A percentile compares a stretch with the other conserved stretches of the same genome.
phyloP scores from a whole-genome alignment of 2,329 filamentous ascomycete species.

The Ascochyta lentis region DNA sequence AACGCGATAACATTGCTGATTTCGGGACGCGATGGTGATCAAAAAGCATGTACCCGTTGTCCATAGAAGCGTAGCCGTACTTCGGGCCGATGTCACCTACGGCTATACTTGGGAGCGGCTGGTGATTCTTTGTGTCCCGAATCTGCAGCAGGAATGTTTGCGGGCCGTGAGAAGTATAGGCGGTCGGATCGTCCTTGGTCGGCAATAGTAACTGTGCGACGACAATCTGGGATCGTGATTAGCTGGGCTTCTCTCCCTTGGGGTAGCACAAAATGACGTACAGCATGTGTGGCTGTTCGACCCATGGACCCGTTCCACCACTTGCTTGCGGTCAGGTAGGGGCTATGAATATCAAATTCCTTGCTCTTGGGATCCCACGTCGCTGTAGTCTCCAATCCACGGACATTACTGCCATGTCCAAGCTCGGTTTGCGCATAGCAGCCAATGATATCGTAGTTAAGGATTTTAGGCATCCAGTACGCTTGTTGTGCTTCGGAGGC shows the following conservation, averaged over 20 bases:
- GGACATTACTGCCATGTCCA: constrained; percentile 61
- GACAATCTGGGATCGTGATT: constrained; percentile 50
- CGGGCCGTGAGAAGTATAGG: constrained; percentile 56
- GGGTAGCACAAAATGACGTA: constrained; percentile 26
- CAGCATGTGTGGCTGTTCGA: constrained; percentile 61
- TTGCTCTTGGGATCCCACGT: constrained; percentile 55
- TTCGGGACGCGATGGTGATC: constrained; percentile 56
- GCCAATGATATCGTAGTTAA: constrained; percentile 59
- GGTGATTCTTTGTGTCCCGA: constrained; percentile 56
- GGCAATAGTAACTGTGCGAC: constrained; percentile 60
- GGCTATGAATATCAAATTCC: constrained; percentile 60
- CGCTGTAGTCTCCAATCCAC: constrained; percentile 58
- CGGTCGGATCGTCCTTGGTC: constrained; percentile 25
- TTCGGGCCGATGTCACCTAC: constrained; percentile 64
- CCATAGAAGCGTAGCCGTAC: constrained; percentile 61
- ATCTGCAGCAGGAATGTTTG: constrained; percentile 62
- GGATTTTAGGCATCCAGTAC: constrained; percentile 59
- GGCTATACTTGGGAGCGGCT: constrained; percentile 56
- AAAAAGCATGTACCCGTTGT: constrained; percentile 63
- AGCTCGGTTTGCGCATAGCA: constrained; percentile 61
- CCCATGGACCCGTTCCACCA: constrained; percentile 64
- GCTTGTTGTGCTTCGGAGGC: constrained; percentile 55
- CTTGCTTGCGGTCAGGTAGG: constrained; percentile 60
- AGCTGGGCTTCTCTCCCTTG: constrained; percentile 3
- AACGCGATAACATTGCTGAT: constrained; percentile 58